Conservation (phyloP, 306 rosid species). For the Vigna nakashimae region DNA sequence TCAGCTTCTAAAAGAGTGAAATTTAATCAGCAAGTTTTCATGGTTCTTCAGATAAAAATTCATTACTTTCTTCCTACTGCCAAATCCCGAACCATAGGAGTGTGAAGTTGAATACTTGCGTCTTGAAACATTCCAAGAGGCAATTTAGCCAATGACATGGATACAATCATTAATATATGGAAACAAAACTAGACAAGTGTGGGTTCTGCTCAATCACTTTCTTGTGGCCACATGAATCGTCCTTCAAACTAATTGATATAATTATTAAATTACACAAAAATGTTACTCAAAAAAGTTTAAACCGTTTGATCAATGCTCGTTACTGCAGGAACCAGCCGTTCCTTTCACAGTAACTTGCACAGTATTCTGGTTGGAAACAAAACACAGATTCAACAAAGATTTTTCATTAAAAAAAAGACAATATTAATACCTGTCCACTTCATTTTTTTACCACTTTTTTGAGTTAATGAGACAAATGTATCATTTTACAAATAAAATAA, state of each 20-base stretch:
- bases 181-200: not conserved
- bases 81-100: slow-evolving; percentile 8
- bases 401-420: not conserved
- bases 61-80: slow-evolving; percentile 19
- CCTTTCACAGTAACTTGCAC: not conserved
- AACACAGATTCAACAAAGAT: not conserved
- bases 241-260: not conserved
- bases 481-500: too few relatives aligned
- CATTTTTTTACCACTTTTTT: too few relatives aligned
- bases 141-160: not conserved
- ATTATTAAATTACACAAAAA: not conserved
- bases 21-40: slow-evolving; percentile 24
- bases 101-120: not conserved
- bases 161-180: not conserved
- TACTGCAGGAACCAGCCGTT: not conserved
- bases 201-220: not conserved
- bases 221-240: not conserved
- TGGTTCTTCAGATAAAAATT: slow-evolving; percentile 39
- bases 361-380: not conserved
- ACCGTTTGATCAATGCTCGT: not conserved
- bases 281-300: not conserved
- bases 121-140: slow-evolving; percentile 29
- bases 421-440: too few relatives aligned
- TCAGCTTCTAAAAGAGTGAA: slow-evolving; percentile 38
- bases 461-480: too few relatives aligned